These are phyloP conservation scores for Termitomyces sp. DNA, from an alignment of 768 basidiomycete species.

Conservation along the genomic window DNA sequence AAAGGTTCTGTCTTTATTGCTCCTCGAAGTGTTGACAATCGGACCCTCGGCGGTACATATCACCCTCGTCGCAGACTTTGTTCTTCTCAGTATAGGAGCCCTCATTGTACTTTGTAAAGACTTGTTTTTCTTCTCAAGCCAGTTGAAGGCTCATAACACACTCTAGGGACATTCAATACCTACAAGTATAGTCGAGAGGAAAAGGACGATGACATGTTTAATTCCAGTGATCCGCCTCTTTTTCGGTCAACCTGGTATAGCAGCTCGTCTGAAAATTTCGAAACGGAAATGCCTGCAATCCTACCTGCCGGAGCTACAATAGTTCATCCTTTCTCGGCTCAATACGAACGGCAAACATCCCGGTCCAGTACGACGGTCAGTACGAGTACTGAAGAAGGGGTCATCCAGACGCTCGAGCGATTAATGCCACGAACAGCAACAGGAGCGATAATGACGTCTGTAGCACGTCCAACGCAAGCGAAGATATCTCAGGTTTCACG, in stretches of 20 bases:
- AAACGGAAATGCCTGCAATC: background rate
- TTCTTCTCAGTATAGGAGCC: constrained; percentile 11
- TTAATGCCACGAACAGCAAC: background rate
- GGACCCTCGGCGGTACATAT: constrained; percentile 10
- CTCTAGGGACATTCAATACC: constrained; percentile 8
- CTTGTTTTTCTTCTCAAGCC: no score
- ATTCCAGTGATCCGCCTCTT: background rate
- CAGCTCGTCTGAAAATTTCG: background rate
- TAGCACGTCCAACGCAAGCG: background rate
- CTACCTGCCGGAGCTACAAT: background rate
- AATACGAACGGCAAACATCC: background rate
- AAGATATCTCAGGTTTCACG: background rate
- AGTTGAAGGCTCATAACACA: background rate
- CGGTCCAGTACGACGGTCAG: background rate
- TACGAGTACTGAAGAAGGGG: background rate
- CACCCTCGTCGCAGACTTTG: constrained; percentile 10
- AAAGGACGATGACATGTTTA: no score
- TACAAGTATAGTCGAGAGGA: background rate
- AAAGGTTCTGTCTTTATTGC: constrained; percentile 7
- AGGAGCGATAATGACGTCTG: background rate
- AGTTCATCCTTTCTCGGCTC: constrained; percentile 7
- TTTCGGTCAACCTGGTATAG: constrained; percentile 7
- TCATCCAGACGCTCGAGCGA: constrained; percentile 1
- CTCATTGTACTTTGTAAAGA: constrained; percentile 10
- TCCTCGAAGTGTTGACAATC: constrained; percentile 10